These are phyloP conservation scores for Eucalyptus brandiana DNA, from an alignment of 345 rosid species.

Conservation along the genomic window DNA sequence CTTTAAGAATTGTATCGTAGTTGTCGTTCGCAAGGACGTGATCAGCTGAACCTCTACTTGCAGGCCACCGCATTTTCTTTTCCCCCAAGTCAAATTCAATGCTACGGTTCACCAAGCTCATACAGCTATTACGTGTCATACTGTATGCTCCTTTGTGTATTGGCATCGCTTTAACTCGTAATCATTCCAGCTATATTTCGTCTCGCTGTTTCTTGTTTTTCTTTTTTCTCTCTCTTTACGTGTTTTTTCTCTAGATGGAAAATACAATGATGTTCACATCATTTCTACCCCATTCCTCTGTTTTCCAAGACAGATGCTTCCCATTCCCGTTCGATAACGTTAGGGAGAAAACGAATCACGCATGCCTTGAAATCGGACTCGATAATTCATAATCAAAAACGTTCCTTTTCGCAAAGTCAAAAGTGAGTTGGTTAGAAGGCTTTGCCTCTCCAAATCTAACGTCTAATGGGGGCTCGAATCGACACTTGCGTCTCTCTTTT, in stretches of 20 bases:
- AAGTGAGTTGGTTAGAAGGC: neutral
- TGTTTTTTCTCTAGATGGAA: neutral
- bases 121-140: neutral
- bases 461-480: neutral
- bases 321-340: neutral
- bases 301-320: neutral
- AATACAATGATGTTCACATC: neutral
- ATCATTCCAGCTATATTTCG: neutral
- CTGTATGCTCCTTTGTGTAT: neutral
- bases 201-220: neutral
- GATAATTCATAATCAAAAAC: neutral
- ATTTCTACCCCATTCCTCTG: neutral
- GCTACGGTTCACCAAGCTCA: neutral
- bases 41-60: neutral
- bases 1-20: neutral
- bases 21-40: neutral
- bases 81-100: neutral
- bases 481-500: neutral
- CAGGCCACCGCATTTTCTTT: neutral
- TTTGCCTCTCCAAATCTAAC: neutral
- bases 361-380: neutral
- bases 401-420: neutral
- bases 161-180: neutral
- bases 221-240: neutral
- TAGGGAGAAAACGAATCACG: neutral